A percentile compares a stretch with the other conserved stretches of the same genome.
Evolutionary conservation across 164 flowering plant genomes (phyloP).

Genomic region (Stephania japonica): DNA sequence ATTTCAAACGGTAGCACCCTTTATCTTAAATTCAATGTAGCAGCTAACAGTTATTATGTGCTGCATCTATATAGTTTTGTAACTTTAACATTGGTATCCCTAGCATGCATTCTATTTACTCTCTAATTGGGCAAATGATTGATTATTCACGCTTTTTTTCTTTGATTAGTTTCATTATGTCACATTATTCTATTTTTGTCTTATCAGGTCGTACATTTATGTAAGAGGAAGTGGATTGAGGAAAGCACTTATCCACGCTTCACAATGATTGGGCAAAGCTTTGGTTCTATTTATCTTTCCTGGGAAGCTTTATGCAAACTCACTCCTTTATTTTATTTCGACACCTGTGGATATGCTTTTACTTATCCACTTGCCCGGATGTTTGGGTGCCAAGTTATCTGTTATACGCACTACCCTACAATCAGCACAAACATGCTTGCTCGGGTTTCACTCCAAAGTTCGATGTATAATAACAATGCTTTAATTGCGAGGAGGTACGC

Average conservation of each 20-base stretch:
- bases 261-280: slow-evolving; percentile 94
- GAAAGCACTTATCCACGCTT: slow-evolving; percentile 82
- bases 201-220: slow-evolving; percentile 69
- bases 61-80: background rate
- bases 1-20: background rate
- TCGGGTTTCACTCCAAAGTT: slow-evolving; percentile 59
- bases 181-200: background rate
- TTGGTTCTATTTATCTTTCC: slow-evolving; percentile 79
- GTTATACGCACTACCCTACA: slow-evolving; percentile 95
- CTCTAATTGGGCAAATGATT: background rate
- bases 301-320: slow-evolving; percentile 83
- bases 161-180: background rate
- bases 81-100: background rate
- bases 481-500: slow-evolving; percentile 64
- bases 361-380: slow-evolving; percentile 85
- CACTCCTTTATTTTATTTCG: slow-evolving; percentile 72
- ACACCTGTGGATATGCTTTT: slow-evolving; percentile 96
- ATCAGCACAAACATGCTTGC: slow-evolving; percentile 93
- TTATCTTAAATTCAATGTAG: too few species aligned
- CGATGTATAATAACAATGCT: slow-evolving; percentile 73
- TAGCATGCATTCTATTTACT: background rate
- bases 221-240: slow-evolving; percentile 87
- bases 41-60: too few species aligned
- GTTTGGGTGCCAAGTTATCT: slow-evolving; percentile 90
- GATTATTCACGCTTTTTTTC: background rate